Evolutionary conservation across 495 filamentous ascomycete species (phyloP), one percentile per base, ranked within the genome.

Genomic region (Penicillium manginii): DNA sequence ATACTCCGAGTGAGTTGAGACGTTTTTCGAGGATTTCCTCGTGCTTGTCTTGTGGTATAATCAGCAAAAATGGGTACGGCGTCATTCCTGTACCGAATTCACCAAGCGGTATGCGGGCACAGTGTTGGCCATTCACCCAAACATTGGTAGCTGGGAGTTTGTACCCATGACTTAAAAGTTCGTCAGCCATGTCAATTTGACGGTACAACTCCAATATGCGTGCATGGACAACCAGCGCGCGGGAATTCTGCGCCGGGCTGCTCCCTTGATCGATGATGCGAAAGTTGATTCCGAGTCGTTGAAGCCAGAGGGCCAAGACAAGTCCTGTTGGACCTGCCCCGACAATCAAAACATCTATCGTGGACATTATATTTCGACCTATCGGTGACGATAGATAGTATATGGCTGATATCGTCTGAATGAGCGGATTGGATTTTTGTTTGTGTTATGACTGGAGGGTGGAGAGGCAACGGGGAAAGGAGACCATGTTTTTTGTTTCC

Each of bases 301-400:
- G 63, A 14, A 80, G 71, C 72, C 66, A 77, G 26, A 78, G 59
- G 43, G 77, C 74, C 18, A 74, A 63, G 3, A 75, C 64, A 10
- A 81, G 73, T 33, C 78, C 78, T 21, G 73, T 71, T 15, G 72
- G 74, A 14, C 78, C 78, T 47, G 71, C 78, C 10, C 78, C 78
- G 6, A 69, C 51, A 35, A 78, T 77, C 6, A 79, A 63, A 22
- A 78, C 77, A 17, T 74, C 73, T 15, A 60, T 61, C 45, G 60
- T 53, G 14, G 59, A 55, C 60, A 66, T 73, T 22, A 54, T 5
- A 12, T 33, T 26, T 15, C 4, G 32, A 33, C 35, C 35, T 29
- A 15, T 12, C 35, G 35, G 35, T 29, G 9, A 12, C 14, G 35
- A 14, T 0, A 6, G 14, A 14, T 26, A 7, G 21, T 21, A 39